phyloP scores from a whole-genome alignment of 148 eudicot genomes.

The Tetragonia tetragonoides region DNA sequence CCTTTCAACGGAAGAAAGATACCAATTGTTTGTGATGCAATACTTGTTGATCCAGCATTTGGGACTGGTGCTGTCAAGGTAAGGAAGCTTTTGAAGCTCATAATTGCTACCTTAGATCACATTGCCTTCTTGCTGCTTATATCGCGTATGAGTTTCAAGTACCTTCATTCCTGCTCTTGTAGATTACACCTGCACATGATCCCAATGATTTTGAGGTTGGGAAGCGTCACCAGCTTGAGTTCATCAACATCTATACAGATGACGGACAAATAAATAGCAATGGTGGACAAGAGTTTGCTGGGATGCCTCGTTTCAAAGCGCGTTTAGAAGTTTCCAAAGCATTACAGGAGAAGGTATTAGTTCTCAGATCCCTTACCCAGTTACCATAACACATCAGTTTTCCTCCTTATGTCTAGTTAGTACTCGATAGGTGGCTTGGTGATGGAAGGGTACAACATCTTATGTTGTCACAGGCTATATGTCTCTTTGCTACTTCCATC shows the following conservation, averaged over 20 bases:
- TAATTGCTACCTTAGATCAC: background rate
- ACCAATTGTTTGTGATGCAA: constrained; percentile 76
- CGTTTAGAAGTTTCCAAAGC: constrained; percentile 71
- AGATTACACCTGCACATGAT: constrained; percentile 99
- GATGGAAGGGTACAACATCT: background rate
- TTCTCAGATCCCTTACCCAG: background rate
- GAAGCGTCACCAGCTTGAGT: constrained; percentile 74
- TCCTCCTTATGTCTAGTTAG: background rate
- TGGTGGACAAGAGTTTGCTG: constrained; percentile 68
- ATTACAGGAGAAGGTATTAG: constrained; percentile 58
- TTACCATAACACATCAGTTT: background rate
- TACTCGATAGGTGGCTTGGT: background rate
- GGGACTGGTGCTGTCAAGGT: constrained; percentile 99
- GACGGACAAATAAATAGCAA: constrained; percentile 86
- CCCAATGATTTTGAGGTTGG: constrained; percentile 98
- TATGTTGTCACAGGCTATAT: background rate
- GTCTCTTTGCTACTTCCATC: background rate
- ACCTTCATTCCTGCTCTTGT: constrained; percentile 26
- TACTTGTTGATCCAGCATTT: constrained; percentile 77
- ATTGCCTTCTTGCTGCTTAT: background rate
- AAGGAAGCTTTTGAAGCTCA: constrained; percentile 5
- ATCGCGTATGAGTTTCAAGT: constrained; percentile 7
- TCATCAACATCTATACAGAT: constrained; percentile 82
- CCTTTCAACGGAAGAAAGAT: constrained; percentile 90
- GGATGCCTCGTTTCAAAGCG: constrained; percentile 81